A percentile compares a stretch with the other conserved stretches of the same genome.
Evolutionary conservation across 2,329 filamentous ascomycete species (phyloP).

Genomic region (Phyllosticta citriasiana): DNA sequence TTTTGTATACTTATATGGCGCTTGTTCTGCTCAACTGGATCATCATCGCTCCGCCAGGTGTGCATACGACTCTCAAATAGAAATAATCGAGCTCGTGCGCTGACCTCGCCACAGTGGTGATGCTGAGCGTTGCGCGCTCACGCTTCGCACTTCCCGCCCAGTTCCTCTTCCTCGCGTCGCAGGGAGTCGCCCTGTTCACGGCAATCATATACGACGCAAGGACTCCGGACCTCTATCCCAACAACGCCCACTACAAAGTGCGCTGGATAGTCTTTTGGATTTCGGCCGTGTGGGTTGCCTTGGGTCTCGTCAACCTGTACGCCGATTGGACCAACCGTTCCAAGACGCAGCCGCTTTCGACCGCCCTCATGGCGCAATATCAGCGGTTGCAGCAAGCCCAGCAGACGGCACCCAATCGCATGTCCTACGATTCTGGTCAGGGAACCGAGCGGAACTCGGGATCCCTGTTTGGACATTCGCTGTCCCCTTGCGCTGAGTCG

Average conservation of each 20-base stretch:
- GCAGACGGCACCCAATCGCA: constrained; percentile 18
- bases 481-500: constrained; percentile 46
- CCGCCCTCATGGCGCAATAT: constrained; percentile 28
- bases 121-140: constrained; percentile 76
- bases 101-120: constrained; percentile 50
- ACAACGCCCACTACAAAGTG: constrained; percentile 79
- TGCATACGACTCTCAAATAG: constrained; percentile 23
- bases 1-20: constrained; percentile 60
- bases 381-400: constrained; percentile 26
- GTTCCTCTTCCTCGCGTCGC: constrained; percentile 40
- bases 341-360: constrained; percentile 20
- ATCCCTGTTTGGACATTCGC: constrained; percentile 55
- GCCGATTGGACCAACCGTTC: constrained; percentile 35
- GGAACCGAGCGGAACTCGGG: constrained; percentile 61
- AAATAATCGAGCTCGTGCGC: constrained; percentile 7
- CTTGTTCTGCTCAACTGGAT: constrained; percentile 66
- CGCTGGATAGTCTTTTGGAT: constrained; percentile 77
- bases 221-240: constrained; percentile 77
- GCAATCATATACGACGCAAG: constrained; percentile 57
- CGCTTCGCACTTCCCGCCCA: constrained; percentile 61
- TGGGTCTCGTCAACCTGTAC: constrained; percentile 56
- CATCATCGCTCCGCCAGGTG: constrained; percentile 62
- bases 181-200: constrained; percentile 31
- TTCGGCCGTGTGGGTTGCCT: constrained; percentile 56
- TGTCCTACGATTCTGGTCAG: constrained; percentile 43